These are phyloP conservation scores for Nannochloris sp. DNA, from an alignment of 139 green algal species.

Conservation along the genomic window DNA sequence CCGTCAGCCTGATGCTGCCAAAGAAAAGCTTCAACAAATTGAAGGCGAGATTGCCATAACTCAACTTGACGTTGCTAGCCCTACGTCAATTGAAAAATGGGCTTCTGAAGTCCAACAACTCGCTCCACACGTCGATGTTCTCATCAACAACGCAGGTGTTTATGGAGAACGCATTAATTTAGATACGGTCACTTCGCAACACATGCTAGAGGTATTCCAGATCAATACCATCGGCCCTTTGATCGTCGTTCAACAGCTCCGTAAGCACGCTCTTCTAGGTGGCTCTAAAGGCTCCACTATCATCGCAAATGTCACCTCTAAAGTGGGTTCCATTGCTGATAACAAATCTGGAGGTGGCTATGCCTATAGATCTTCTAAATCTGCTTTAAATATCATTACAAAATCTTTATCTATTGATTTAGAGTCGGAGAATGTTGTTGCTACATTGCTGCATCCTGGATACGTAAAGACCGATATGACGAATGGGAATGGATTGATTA, in stretches of 20 bases:
- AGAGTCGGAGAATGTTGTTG: conserved; percentile 9
- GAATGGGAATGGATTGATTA: conserved; percentile 19
- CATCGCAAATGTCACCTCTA: conserved; percentile 20
- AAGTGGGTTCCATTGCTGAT: conserved; percentile 23
- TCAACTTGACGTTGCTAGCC: conserved; percentile 10
- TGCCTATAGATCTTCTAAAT: conserved; percentile 32
- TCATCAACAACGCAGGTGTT: conserved; percentile 33
- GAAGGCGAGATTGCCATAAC: not conserved
- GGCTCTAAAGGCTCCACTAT: not conserved
- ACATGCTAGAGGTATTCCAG: conserved; percentile 16
- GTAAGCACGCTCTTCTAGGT: conserved; percentile 13
- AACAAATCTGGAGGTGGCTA: conserved; percentile 35
- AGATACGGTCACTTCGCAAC: not conserved
- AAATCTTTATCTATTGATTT: conserved; percentile 38
- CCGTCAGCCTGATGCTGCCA: conserved; percentile 11
- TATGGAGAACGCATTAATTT: conserved; percentile 12
- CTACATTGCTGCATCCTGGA: conserved; percentile 36
- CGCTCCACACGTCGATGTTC: conserved; percentile 12
- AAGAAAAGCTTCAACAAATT: conserved; percentile 2
- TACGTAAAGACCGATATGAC: conserved; percentile 31
- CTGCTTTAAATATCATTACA: conserved; percentile 37
- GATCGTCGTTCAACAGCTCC: conserved; percentile 15
- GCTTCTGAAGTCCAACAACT: conserved; percentile 3
- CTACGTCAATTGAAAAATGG: conserved; percentile 6
- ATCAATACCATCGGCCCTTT: conserved; percentile 24